Evolutionary conservation across 2,329 filamentous ascomycete genomes (phyloP).

Genomic region (Xylaria sp.): DNA sequence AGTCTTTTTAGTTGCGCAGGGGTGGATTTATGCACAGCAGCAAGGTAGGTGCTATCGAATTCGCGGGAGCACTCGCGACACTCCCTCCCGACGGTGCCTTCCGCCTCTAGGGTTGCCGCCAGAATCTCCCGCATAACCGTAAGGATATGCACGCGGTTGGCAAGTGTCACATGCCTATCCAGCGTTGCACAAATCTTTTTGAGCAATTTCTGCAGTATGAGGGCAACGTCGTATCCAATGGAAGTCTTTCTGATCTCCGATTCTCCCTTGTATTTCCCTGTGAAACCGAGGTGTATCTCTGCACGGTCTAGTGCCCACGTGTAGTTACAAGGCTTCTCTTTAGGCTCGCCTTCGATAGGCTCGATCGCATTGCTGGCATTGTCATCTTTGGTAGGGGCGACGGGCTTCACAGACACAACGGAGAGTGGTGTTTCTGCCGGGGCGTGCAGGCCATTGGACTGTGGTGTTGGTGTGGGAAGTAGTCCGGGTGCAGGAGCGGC

Average conservation of each 20-base stretch:
- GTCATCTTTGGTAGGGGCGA: neutral
- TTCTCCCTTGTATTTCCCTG: constrained; percentile 34
- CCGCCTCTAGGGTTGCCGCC: constrained; percentile 36
- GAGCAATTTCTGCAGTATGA: constrained; percentile 38
- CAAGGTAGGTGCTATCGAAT: constrained; percentile 37
- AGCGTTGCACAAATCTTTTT: constrained; percentile 34
- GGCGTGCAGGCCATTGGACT: neutral
- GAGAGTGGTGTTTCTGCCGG: neutral
- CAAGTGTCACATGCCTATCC: constrained; percentile 35
- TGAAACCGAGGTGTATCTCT: constrained; percentile 40
- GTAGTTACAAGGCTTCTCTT: constrained; percentile 35
- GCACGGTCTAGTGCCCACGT: constrained; percentile 37
- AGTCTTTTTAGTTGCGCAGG: constrained; percentile 35
- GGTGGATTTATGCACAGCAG: constrained; percentile 34
- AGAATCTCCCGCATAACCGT: constrained; percentile 42
- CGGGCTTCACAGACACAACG: neutral
- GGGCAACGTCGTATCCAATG: constrained; percentile 30
- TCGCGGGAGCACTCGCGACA: constrained; percentile 32
- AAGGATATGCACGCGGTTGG: constrained; percentile 42
- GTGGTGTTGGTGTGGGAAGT: neutral
- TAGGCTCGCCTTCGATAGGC: constrained; percentile 10
- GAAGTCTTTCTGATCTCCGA: constrained; percentile 31
- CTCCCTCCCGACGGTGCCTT: constrained; percentile 31
- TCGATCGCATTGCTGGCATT: constrained; percentile 8
- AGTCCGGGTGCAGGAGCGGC: neutral